phyloP scores from a whole-genome alignment of 768 basidiomycete genomes.

The Termitomyces sp. region DNA sequence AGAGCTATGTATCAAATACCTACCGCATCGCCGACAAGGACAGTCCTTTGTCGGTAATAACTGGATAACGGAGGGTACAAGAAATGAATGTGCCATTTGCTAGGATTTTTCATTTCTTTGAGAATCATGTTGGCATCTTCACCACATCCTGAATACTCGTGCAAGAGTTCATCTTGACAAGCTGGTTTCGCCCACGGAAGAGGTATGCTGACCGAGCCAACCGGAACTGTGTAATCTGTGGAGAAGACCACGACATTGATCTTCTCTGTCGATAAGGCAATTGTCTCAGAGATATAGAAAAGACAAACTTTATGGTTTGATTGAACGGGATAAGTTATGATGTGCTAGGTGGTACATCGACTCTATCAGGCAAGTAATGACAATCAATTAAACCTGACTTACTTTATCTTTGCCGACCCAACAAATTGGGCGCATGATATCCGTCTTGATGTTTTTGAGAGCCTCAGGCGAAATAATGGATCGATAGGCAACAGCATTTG shows the following conservation, averaged over 20 bases:
- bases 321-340: slow-evolving; percentile 48
- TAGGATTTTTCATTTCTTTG: slow-evolving; percentile 37
- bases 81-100: slow-evolving; percentile 49
- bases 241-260: slow-evolving; percentile 44
- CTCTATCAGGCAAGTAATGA: background rate
- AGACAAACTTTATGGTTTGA: slow-evolving; percentile 31
- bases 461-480: slow-evolving; percentile 36
- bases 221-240: slow-evolving; percentile 24
- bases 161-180: slow-evolving; percentile 36
- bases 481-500: slow-evolving; percentile 46
- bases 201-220: slow-evolving; percentile 21
- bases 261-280: slow-evolving; percentile 15
- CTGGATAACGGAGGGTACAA: slow-evolving; percentile 40
- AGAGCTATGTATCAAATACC: slow-evolving; percentile 10
- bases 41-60: slow-evolving; percentile 39
- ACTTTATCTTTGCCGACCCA: slow-evolving; percentile 48
- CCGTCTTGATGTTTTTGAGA: slow-evolving; percentile 32
- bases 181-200: slow-evolving; percentile 39
- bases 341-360: slow-evolving; percentile 31
- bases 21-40: slow-evolving; percentile 50
- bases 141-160: slow-evolving; percentile 41
- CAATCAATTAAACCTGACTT: background rate
- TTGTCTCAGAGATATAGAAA: background rate
- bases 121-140: slow-evolving; percentile 36
- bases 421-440: slow-evolving; percentile 33